A percentile compares a stretch with the other conserved stretches of the same genome.
phyloP scores from a whole-genome alignment of 805 yeast species.

The Limtongia smithiae region DNA sequence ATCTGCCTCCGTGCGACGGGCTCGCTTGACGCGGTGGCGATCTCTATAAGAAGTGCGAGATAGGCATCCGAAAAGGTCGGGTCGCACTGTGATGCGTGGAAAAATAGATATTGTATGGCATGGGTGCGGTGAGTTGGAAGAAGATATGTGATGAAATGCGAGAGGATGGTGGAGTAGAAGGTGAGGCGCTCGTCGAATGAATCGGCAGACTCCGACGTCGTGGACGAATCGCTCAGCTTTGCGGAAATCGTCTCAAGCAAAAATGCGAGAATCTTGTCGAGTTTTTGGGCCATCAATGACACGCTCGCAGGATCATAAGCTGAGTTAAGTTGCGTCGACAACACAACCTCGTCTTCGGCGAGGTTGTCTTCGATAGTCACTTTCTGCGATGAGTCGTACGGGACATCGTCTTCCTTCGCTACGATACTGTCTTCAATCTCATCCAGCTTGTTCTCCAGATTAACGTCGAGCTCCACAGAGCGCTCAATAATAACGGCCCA shows the following conservation, averaged over 20 bases:
- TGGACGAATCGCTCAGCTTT: conserved; percentile 49
- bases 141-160: conserved; percentile 75
- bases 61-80: conserved; percentile 81
- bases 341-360: conserved; percentile 15
- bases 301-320: conserved; percentile 14
- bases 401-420: conserved; percentile 47
- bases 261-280: conserved; percentile 64
- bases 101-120: conserved; percentile 79
- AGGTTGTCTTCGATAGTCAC: conserved; percentile 1
- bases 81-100: conserved; percentile 75
- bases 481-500: conserved; percentile 82
- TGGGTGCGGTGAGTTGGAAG: conserved; percentile 90
- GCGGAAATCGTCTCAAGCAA: conserved; percentile 42
- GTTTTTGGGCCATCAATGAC: conserved; percentile 41
- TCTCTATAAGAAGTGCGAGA: conserved; percentile 74
- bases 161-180: conserved; percentile 67
- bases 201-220: conserved; percentile 45
- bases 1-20: conserved; percentile 73
- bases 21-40: conserved; percentile 69
- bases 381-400: conserved; percentile 31
- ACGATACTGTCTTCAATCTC: conserved; percentile 74
- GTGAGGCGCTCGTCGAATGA: conserved; percentile 65
- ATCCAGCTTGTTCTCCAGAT: conserved; percentile 81
- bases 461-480: conserved; percentile 84
- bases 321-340: conserved; percentile 9